Percentiles rank a stretch among this genome's conserved stretches.
Conservation (phyloP, 2,329 filamentous ascomycete genomes). For the Incumbomyces lentus region DNA sequence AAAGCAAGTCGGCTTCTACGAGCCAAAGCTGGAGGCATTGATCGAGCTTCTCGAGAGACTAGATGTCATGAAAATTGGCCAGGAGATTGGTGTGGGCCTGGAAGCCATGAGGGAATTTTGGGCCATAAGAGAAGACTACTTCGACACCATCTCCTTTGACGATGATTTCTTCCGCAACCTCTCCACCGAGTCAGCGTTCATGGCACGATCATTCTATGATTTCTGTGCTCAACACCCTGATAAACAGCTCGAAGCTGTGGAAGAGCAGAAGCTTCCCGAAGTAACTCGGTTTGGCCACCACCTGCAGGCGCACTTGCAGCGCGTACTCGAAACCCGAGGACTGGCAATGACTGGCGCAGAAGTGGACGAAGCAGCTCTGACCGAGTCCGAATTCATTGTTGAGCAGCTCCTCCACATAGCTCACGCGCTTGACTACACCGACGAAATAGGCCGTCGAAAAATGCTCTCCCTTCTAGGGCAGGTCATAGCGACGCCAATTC, state of each 20-base stretch:
- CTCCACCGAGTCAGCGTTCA: conserved; percentile 74
- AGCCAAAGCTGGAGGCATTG: conserved; percentile 69
- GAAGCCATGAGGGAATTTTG: conserved; percentile 96
- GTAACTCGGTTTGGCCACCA: conserved; percentile 84
- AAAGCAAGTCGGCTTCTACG: conserved; percentile 38
- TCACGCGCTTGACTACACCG: conserved; percentile 88
- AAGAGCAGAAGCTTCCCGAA: conserved; percentile 87
- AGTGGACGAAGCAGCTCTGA: conserved; percentile 65
- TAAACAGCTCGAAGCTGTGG: conserved; percentile 54
- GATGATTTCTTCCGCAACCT: conserved; percentile 37
- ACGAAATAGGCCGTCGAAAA: conserved; percentile 87
- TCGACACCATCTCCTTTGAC: conserved; percentile 35
- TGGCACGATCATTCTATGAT: conserved; percentile 86
- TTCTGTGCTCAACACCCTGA: conserved; percentile 74
- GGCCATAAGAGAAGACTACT: conserved; percentile 65
- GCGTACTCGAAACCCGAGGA: conserved; percentile 27
- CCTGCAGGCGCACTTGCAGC: conserved; percentile 66
- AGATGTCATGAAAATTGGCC: conserved; percentile 80
- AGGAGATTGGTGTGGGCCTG: conserved; percentile 79
- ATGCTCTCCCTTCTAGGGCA: conserved; percentile 90
- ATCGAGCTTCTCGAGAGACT: conserved; percentile 88
- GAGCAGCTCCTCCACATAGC: conserved; percentile 92
- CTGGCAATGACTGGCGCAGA: conserved; percentile 32
- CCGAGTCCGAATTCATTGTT: conserved; percentile 89
- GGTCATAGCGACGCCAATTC: conserved; percentile 69